Evolutionary conservation across 306 rosid species (phyloP).

Genomic region (Begonia loranthoides): DNA sequence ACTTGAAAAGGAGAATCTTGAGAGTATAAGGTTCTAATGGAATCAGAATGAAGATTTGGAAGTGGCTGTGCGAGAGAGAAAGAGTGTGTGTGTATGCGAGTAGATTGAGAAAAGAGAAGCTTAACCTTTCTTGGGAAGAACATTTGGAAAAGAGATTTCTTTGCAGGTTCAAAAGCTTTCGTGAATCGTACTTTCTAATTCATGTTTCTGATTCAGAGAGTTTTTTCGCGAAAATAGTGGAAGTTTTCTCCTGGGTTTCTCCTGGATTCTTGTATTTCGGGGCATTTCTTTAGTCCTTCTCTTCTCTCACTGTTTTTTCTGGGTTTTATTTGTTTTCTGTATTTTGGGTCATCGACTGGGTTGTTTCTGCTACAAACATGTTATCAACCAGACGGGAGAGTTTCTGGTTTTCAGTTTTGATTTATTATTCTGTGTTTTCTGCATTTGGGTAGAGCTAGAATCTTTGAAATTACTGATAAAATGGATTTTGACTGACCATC

Average conservation of each 20-base stretch:
- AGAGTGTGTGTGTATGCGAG: background rate
- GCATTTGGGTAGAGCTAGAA: slow-evolving; percentile 6
- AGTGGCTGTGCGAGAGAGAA: background rate
- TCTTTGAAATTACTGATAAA: slow-evolving; percentile 4
- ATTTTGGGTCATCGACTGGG: slow-evolving; percentile 10
- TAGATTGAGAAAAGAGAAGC: too few relatives aligned
- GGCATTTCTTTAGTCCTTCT: slow-evolving; percentile 11
- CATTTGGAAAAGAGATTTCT: background rate
- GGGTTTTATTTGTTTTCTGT: slow-evolving; percentile 6
- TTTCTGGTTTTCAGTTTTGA: background rate
- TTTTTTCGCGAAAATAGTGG: background rate
- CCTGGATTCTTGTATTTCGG: slow-evolving; percentile 9
- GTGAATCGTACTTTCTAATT: background rate
- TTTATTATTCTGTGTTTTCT: background rate
- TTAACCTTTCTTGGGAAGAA: too few relatives aligned
- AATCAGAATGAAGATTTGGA: slow-evolving; percentile 7
- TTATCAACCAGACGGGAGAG: background rate
- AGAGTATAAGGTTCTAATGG: background rate
- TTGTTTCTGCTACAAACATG: background rate
- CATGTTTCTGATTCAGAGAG: slow-evolving; percentile 10
- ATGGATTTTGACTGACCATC: too few relatives aligned
- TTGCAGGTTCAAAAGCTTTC: background rate
- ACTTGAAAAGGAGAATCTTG: slow-evolving; percentile 19
- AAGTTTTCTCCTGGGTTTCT: slow-evolving; percentile 5
- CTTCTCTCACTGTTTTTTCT: background rate